These are phyloP conservation scores for Quercus lobata DNA, from an alignment of 331 rosid species.

Conservation along the genomic window DNA sequence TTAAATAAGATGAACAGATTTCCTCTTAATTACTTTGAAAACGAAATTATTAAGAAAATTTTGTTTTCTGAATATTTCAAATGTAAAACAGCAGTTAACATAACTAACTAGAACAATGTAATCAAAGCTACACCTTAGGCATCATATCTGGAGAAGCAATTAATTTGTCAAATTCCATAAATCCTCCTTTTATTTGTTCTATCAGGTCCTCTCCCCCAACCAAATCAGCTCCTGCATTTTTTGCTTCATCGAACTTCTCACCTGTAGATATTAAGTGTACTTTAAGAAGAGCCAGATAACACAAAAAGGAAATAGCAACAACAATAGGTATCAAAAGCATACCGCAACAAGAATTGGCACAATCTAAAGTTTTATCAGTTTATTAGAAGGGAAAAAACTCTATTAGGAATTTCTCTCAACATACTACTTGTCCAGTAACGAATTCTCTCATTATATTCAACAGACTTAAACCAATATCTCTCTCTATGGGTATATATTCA, in stretches of 20 bases:
- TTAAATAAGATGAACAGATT: background rate
- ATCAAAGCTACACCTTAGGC: constrained; percentile 75
- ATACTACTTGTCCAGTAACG: background rate
- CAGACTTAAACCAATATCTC: background rate
- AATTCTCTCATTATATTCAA: background rate
- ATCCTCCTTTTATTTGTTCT: constrained; percentile 94
- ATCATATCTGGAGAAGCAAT: constrained; percentile 99
- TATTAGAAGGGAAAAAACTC: background rate
- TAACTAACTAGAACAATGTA: constrained; percentile 10
- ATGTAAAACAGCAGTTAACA: background rate
- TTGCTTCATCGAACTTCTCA: constrained; percentile 91
- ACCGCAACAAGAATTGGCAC: background rate
- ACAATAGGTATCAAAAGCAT: background rate
- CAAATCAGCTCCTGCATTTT: constrained; percentile 94
- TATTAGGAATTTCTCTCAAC: background rate
- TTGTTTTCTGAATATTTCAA: background rate
- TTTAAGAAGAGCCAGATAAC: constrained; percentile 19
- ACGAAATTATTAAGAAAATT: background rate
- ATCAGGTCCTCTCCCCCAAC: constrained; percentile 99
- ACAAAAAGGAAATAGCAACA: background rate
- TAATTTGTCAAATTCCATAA: constrained; percentile 94
- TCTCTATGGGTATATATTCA: no score
- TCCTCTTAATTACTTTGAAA: background rate
- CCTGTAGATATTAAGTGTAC: constrained; percentile 42
- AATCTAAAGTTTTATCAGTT: background rate